Evolutionary conservation across 148 eudicot species (phyloP).

Genomic region (Nepenthes gracilis): DNA sequence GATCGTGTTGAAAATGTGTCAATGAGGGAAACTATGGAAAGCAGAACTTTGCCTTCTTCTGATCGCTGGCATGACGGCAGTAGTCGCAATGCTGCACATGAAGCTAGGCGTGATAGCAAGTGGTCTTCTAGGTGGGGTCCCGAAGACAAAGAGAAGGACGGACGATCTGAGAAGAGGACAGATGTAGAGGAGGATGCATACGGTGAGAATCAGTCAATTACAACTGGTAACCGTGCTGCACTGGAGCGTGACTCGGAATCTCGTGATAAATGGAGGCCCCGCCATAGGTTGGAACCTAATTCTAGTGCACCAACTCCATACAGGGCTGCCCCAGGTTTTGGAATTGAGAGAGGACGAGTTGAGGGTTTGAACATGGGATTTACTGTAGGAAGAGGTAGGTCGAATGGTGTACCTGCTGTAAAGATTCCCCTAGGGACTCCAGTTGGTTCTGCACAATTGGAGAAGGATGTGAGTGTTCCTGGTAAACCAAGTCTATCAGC

Average conservation of each 20-base stretch:
- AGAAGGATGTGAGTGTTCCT: constrained; percentile 37
- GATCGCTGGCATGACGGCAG: constrained; percentile 70
- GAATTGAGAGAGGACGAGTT: constrained; percentile 55
- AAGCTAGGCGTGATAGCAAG: constrained; percentile 76
- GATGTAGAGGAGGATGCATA: constrained; percentile 73
- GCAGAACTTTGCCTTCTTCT: constrained; percentile 40
- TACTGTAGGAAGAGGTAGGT: constrained; percentile 78
- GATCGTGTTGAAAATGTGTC: constrained; percentile 43
- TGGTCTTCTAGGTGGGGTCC: constrained; percentile 99
- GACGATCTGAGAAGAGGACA: constrained; percentile 48
- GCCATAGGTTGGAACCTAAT: constrained; percentile 73
- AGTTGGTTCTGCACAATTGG: constrained; percentile 27
- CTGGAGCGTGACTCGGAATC: constrained; percentile 63
- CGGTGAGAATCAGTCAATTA: constrained; percentile 44
- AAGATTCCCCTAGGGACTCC: constrained; percentile 43
- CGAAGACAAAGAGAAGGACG: constrained; percentile 83
- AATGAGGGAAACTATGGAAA: constrained; percentile 52
- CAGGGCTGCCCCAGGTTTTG: constrained; percentile 96
- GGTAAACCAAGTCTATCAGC: constrained; percentile 37
- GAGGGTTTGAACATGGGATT: constrained; percentile 69
- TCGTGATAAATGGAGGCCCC: constrained; percentile 99
- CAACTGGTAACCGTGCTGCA: constrained; percentile 33
- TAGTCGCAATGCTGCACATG: constrained; percentile 50
- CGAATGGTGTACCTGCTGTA: constrained; percentile 23
- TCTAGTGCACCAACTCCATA: constrained; percentile 48